Percentiles rank a stretch among this genome's conserved stretches.
Conservation (phyloP, 2,329 filamentous ascomycete genomes). For the Trichophyton benhamiae region DNA sequence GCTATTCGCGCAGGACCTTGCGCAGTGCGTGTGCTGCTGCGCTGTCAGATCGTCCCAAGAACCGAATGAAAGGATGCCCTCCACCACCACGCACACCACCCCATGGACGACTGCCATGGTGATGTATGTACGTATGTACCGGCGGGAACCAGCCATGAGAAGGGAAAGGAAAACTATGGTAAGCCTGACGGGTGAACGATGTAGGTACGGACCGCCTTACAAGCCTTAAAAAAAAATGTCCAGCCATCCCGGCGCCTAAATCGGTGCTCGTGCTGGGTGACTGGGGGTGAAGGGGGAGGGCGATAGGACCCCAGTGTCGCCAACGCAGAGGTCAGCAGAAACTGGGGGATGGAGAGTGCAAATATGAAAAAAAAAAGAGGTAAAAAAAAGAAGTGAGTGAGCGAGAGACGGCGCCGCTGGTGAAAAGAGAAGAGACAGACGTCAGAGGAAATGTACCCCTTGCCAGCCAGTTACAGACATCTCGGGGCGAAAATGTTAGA, state of each 20-base stretch:
- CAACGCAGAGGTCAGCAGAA: constrained; percentile 12
- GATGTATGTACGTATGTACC: no score
- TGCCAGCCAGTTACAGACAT: neutral
- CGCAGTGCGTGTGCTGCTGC: constrained; percentile 1
- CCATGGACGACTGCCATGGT: no score
- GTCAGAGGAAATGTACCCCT: neutral
- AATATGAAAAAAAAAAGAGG: neutral
- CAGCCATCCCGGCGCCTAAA: neutral
- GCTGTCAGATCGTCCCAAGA: constrained; percentile 3
- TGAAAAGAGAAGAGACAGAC: neutral
- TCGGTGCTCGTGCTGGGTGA: neutral
- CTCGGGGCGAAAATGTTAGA: neutral
- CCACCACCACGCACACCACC: neutral
- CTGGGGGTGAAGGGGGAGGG: constrained; percentile 4
- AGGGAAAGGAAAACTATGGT: neutral
- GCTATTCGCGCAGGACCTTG: neutral
- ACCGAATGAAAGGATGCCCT: neutral
- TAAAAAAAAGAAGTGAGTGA: neutral
- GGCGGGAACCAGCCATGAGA: no score
- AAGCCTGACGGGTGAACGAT: neutral
- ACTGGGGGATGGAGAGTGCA: neutral
- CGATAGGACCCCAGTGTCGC: constrained; percentile 9
- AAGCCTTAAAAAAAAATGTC: neutral
- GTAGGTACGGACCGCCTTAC: constrained; percentile 3
- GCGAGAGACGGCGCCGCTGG: neutral